These are phyloP conservation scores for Sporothrix mexicana DNA, from an alignment of 2,329 filamentous ascomycete species.

Conservation along the genomic window DNA sequence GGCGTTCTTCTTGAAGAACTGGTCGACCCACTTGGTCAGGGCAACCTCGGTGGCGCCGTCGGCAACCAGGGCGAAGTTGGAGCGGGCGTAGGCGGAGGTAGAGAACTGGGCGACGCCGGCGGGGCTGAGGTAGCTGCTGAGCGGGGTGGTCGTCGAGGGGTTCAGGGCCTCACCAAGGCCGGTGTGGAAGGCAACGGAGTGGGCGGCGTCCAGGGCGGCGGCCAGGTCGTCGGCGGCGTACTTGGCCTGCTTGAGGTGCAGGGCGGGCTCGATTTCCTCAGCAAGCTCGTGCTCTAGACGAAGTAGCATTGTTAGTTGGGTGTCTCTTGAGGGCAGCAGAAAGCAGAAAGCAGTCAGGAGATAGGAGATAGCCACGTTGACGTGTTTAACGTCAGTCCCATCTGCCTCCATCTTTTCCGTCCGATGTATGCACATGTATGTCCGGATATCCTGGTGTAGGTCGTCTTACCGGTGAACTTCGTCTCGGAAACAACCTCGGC, in stretches of 20 bases:
- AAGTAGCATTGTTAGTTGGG: neutral
- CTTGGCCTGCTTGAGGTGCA: slow-evolving; percentile 78
- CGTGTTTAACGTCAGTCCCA: neutral
- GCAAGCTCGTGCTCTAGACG: slow-evolving; percentile 80
- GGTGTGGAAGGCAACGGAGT: slow-evolving; percentile 87
- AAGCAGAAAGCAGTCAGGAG: no score
- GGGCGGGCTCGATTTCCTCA: slow-evolving; percentile 80
- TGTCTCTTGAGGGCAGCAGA: no score
- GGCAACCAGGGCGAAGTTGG: slow-evolving; percentile 88
- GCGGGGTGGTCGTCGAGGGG: slow-evolving; percentile 72
- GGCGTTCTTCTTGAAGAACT: slow-evolving; percentile 81
- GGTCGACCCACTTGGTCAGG: slow-evolving; percentile 85
- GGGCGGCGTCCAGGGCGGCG: slow-evolving; percentile 83
- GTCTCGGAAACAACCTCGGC: slow-evolving; percentile 89
- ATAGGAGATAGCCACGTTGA: no score
- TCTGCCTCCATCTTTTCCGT: neutral
- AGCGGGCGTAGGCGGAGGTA: slow-evolving; percentile 79
- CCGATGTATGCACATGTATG: neutral
- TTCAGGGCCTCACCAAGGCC: slow-evolving; percentile 83
- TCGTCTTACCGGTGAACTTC: slow-evolving; percentile 75
- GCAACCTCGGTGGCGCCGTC: slow-evolving; percentile 81
- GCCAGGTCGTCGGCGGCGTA: slow-evolving; percentile 66
- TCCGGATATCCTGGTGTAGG: no score
- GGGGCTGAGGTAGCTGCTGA: slow-evolving; percentile 80
- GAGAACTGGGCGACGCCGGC: slow-evolving; percentile 77